A percentile compares a stretch with the other conserved stretches of the same genome.
These are phyloP conservation scores for Dendrostoma leiphaemia DNA, from an alignment of 2,329 filamentous ascomycete species.

Conservation along the genomic window DNA sequence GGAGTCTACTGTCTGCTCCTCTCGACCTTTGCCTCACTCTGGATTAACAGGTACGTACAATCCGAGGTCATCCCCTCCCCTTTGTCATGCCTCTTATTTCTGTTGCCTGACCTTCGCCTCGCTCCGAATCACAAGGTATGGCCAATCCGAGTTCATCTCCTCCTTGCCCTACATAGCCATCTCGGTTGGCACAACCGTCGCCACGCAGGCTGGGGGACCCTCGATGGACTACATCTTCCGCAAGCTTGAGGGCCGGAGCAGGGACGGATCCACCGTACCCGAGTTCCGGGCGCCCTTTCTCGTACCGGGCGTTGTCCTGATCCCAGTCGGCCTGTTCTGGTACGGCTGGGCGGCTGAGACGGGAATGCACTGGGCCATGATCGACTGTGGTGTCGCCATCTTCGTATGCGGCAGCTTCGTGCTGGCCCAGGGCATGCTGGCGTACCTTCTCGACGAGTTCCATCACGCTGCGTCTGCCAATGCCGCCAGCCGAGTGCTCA, in stretches of 20 bases:
- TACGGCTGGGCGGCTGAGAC: conserved; percentile 46
- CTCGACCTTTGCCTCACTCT: conserved; percentile 51
- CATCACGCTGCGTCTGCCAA: conserved; percentile 35
- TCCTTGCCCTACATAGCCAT: conserved; percentile 54
- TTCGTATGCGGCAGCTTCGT: conserved; percentile 53
- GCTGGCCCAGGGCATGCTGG: conserved; percentile 50
- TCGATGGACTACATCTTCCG: conserved; percentile 24
- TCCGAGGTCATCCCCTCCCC: too few relatives aligned
- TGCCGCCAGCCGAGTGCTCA: conserved; percentile 52
- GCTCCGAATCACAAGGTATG: too few relatives aligned
- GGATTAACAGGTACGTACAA: conserved; percentile 44
- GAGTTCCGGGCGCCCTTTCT: conserved; percentile 19
- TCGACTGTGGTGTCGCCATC: conserved; percentile 53
- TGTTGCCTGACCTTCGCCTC: too few relatives aligned
- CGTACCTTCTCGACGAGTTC: conserved; percentile 54
- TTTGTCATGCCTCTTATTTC: too few relatives aligned
- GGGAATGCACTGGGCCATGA: conserved; percentile 48
- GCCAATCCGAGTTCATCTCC: conserved; percentile 42
- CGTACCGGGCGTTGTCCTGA: conserved; percentile 35
- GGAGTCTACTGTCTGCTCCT: conserved; percentile 55
- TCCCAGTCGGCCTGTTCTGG: conserved; percentile 47
- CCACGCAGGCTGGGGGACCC: conserved; percentile 39
- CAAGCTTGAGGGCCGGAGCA: conserved; percentile 21
- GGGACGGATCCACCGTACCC: conserved; percentile 12
- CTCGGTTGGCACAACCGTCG: conserved; percentile 53